Evolutionary conservation across 2,329 filamentous ascomycete species (phyloP).

Genomic region (Stylonectria norvegica): DNA sequence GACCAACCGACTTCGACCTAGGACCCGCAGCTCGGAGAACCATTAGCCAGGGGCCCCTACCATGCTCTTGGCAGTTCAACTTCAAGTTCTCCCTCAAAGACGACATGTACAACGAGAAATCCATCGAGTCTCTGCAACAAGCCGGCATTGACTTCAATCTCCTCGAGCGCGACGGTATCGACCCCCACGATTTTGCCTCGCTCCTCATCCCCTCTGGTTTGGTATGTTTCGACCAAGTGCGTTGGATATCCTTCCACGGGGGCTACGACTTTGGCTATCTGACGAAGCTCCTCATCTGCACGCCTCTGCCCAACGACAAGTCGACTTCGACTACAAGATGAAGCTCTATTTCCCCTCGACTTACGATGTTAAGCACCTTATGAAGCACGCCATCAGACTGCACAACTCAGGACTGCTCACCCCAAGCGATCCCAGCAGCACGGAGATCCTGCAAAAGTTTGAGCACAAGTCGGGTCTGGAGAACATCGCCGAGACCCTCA

Average conservation of each 20-base stretch:
- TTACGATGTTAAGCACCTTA: constrained; percentile 95
- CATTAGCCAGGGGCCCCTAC: constrained; percentile 53
- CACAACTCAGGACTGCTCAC: constrained; percentile 61
- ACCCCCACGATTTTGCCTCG: constrained; percentile 82
- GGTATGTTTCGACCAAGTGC: constrained; percentile 80
- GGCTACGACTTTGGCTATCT: constrained; percentile 98
- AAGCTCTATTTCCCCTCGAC: constrained; percentile 90
- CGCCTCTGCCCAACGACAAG: constrained; percentile 80
- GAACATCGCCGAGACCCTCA: constrained; percentile 89
- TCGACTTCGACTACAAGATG: constrained; percentile 83
- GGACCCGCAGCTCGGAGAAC: constrained; percentile 38
- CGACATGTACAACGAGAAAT: constrained; percentile 97
- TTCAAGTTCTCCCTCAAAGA: constrained; percentile 92
- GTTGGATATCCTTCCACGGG: constrained; percentile 97
- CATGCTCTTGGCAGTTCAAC: constrained; percentile 98
- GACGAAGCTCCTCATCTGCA: constrained; percentile 85
- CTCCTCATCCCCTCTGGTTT: constrained; percentile 89
- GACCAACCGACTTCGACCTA: constrained; percentile 48
- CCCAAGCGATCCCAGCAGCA: constrained; percentile 60
- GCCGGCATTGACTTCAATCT: constrained; percentile 89
- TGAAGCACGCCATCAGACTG: constrained; percentile 79
- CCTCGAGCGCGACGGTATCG: constrained; percentile 84
- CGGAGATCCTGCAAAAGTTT: constrained; percentile 76
- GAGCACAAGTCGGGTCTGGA: constrained; percentile 90
- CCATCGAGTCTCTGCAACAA: constrained; percentile 84